phyloP scores from a whole-genome alignment of 75 land plant genomes.

The Cupressus sempervirens region DNA sequence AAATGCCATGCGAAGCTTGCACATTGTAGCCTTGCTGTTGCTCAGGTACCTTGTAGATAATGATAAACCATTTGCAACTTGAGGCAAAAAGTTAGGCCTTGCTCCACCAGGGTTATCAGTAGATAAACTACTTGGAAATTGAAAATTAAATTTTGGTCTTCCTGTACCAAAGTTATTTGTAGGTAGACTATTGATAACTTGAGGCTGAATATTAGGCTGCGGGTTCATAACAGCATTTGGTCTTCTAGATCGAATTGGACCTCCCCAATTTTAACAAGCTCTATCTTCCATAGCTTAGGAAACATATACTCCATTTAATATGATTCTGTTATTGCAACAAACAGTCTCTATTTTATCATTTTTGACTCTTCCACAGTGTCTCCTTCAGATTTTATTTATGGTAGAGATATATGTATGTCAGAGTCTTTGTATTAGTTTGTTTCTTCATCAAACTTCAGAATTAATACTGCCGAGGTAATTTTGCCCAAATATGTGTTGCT shows the following conservation, averaged over 20 bases:
- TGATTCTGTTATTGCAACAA: too few relatives aligned
- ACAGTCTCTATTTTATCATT: too few relatives aligned
- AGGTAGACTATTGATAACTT: not conserved
- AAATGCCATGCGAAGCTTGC: not conserved
- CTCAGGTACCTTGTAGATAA: not conserved
- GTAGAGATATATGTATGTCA: too few relatives aligned
- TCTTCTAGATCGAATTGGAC: not conserved
- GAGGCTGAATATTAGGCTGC: not conserved
- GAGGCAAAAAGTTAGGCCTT: not conserved
- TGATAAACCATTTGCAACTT: not conserved
- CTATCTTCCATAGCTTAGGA: too few relatives aligned
- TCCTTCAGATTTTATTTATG: too few relatives aligned
- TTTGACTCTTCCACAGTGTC: too few relatives aligned
- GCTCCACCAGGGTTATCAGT: not conserved
- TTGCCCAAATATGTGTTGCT: too few relatives aligned
- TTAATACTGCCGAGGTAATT: too few relatives aligned
- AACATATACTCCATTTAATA: too few relatives aligned
- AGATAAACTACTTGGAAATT: constrained; percentile 1
- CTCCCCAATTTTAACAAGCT: too few relatives aligned
- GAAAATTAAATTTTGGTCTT: not conserved
- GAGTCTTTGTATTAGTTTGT: too few relatives aligned
- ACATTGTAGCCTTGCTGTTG: not conserved
- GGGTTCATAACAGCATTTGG: not conserved
- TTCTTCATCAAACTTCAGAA: too few relatives aligned
- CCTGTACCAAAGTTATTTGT: not conserved